Conservation (phyloP, 257 asterid genomes). For the Fraxinus pennsylvanica region DNA sequence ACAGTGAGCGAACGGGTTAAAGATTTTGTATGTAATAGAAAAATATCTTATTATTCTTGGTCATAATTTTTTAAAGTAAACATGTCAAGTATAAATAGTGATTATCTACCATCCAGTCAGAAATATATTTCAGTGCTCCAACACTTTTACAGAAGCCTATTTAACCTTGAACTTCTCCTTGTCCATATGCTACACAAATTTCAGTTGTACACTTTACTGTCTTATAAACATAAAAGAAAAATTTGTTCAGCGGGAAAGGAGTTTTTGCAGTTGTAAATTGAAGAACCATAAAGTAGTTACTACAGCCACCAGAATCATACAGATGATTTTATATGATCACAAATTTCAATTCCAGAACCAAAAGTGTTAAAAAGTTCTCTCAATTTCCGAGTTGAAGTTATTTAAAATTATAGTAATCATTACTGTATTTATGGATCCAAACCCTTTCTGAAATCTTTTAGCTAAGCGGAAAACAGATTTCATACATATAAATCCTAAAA, state of each 20-base stretch:
- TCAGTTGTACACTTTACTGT: neutral
- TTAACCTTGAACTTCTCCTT: neutral
- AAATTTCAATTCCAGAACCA: neutral
- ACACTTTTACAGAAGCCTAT: neutral
- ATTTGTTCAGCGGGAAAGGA: neutral
- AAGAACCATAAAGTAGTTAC: neutral
- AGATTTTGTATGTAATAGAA: slow-evolving; percentile 8
- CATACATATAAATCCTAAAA: neutral
- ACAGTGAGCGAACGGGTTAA: slow-evolving; percentile 20
- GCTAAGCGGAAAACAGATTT: neutral
- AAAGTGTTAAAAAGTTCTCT: neutral
- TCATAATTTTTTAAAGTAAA: neutral
- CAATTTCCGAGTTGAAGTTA: neutral
- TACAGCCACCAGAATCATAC: neutral
- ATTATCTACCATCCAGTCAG: neutral
- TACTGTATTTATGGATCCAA: neutral
- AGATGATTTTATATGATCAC: neutral
- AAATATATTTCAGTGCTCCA: neutral
- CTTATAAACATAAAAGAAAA: neutral
- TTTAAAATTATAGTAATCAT: neutral
- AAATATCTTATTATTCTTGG: neutral
- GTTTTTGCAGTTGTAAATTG: neutral
- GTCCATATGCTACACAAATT: neutral
- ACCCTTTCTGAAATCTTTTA: neutral
- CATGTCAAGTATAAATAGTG: neutral